phyloP scores from a whole-genome alignment of 225 moss, liverwort and hornwort species.

The Climacium dendroides region DNA sequence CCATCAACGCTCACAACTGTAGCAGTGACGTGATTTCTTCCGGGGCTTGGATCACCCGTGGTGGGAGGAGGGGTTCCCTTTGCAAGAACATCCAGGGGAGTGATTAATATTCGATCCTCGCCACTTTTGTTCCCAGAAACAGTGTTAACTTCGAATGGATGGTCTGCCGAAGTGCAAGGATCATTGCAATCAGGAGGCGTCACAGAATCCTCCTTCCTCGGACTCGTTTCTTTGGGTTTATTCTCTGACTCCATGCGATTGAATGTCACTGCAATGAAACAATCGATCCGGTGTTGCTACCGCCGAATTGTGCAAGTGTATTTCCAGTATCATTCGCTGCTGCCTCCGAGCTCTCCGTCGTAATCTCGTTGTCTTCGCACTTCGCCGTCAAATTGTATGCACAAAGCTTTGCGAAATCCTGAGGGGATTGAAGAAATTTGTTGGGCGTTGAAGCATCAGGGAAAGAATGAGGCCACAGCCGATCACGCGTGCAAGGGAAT shows the following conservation, averaged over 20 bases:
- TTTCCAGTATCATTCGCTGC: neutral
- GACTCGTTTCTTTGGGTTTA: neutral
- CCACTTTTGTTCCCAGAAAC: neutral
- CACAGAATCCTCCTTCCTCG: neutral
- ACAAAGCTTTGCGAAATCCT: neutral
- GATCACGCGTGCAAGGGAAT: too few species aligned
- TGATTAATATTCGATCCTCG: neutral
- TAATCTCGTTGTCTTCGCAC: neutral
- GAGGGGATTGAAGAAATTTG: neutral
- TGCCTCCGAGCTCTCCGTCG: neutral
- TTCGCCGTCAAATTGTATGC: neutral
- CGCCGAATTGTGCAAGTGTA: neutral
- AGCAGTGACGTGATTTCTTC: neutral
- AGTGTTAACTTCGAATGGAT: neutral
- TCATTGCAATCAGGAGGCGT: neutral
- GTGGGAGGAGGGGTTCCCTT: constrained; percentile 9
- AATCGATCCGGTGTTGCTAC: neutral
- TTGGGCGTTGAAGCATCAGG: neutral
- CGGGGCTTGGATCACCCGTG: constrained; percentile 11
- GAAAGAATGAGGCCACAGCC: neutral
- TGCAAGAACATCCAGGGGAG: neutral
- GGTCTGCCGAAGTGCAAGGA: neutral
- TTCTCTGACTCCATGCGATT: neutral
- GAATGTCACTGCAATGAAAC: neutral
- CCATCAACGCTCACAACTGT: neutral